Evolutionary conservation across 1,284 basidiomycete genomes (phyloP), one percentile per base, ranked within the genome.

Genomic region (Microbotryum silenes-acaulis): DNA sequence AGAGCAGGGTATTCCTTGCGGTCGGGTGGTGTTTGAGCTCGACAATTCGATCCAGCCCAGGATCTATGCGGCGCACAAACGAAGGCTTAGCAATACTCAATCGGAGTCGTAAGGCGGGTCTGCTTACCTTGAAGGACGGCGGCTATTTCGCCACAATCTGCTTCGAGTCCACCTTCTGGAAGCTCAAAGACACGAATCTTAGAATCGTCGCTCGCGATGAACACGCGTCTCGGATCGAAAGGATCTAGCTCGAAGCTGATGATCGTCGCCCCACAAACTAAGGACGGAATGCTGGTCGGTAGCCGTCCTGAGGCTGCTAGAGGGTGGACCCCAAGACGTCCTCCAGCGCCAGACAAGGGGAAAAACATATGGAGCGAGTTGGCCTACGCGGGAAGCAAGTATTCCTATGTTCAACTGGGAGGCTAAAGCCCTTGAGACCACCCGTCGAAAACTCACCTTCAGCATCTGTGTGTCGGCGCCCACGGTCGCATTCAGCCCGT

Each of bases 281-380:
- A 57, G 7, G 59, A 58, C 2, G 71, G 66, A 5, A 63, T 45
- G 31, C 60, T 59, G 3, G 66, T 64, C 0, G 74, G 72, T 37
- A 79, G 62, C 12, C 78, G 67, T 0, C 78, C 78, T 60, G 74
- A 77, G 54, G 73, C 70, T 4, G 61, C 54, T 20, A 78, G 54
- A 0, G 76, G 71, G 63, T 78, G 77, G 1, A 77, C 72, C 3
- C 70, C 75, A 16, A 79, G 64, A n/a, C 77, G 67, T 0, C 78
- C 78, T 16, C 78, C 78, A 0, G 78, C 73, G 1, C 78, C 78
- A 14, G 76, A 72, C 25, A 79, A 73, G 4, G 78, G 78, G 71
- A 77, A 78, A 68, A 78, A 73, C 4, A 77, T 71, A 47, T 74
- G 71, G 8, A 67, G 10, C 0, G 67, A 59, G 3, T 75, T 75